Percentiles rank a stretch among this genome's conserved stretches.
Conservation (phyloP, 2,329 filamentous ascomycete genomes). For the Blastomyces emzantsi region DNA sequence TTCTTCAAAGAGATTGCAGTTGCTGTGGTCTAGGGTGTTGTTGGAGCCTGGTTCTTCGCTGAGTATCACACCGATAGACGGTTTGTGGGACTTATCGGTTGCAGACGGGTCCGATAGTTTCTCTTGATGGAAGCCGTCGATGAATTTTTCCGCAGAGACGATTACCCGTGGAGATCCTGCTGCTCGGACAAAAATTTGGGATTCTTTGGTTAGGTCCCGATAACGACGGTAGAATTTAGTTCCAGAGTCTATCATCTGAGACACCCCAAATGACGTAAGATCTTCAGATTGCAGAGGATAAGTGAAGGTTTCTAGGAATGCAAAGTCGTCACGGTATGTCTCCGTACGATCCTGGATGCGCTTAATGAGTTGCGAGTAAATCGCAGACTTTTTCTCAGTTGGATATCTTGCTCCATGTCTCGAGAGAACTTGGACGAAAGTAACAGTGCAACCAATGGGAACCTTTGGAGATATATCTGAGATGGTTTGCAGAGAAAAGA, state of each 20-base stretch:
- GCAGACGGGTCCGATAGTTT: constrained; percentile 37
- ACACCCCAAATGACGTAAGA: constrained; percentile 58
- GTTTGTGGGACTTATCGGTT: constrained; percentile 40
- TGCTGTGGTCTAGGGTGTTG: constrained; percentile 70
- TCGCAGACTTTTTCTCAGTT: constrained; percentile 55
- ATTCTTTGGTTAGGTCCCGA: constrained; percentile 46
- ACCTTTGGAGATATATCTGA: constrained; percentile 53
- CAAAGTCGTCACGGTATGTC: constrained; percentile 53
- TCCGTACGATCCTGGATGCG: constrained; percentile 53
- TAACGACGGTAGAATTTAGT: constrained; percentile 69
- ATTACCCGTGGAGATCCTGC: constrained; percentile 63
- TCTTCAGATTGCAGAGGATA: constrained; percentile 64
- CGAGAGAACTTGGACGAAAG: constrained; percentile 71
- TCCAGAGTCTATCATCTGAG: constrained; percentile 66
- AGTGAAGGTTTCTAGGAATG: constrained; percentile 62
- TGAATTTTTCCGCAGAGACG: constrained; percentile 66
- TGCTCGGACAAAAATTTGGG: constrained; percentile 62
- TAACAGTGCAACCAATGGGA: constrained; percentile 62
- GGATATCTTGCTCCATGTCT: constrained; percentile 80
- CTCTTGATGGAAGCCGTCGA: constrained; percentile 59
- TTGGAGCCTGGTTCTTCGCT: constrained; percentile 58
- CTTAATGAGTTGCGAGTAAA: constrained; percentile 56
- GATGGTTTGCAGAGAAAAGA: constrained; percentile 55
- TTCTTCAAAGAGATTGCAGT: constrained; percentile 62
- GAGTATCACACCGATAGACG: constrained; percentile 56